Evolutionary conservation across 164 flowering plant species (phyloP), one percentile per base, ranked within the genome.

Genomic region (Liriodendron chinense): DNA sequence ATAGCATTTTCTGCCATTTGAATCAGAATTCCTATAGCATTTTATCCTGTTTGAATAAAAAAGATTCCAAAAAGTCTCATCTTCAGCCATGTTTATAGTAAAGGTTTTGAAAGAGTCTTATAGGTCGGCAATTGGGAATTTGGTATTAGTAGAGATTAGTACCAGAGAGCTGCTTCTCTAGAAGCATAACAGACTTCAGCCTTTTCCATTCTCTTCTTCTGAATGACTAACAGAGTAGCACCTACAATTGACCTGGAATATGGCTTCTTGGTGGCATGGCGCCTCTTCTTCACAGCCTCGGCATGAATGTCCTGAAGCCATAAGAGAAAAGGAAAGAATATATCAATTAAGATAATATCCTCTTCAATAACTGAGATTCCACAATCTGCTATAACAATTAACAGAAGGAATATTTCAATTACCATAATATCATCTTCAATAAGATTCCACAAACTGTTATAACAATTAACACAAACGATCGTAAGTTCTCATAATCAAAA

Each of bases 241-340:
- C 89, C 89, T 18, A 86, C 87, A 24, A 86, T 86, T 5, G 89
- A 85, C 78, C 89, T 82, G 1, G 87, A 86, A 67, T 81, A 86
- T 21, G 87, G 87, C 69, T 86, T 86, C 85, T 84, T 86, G 43
- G 84, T 72, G 16, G 85, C 23, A 1, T 85, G 84, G 8, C 89
- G 82, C 84, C 89, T 86, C 85, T 84, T 86, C 78, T 74, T 84
- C 24, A 81, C 86, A 24, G 87, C 82, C 70, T 81, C 89, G 47
- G 84, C 82, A 63, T 86, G 85, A 16, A 84, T 73, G 73, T 86
- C 89, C 87, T 86, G 71, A 9, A 20, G 28, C 21, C 53, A 64
- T 24, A 67, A 1, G 13, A n/a, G n/a, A 53, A 53, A 13, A 16
- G 59, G 18, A 12, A 53, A 53, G 59, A 53, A 53, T 10, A 12